phyloP scores from a whole-genome alignment of 2,329 filamentous ascomycete genomes.

The Penicillium sp. region DNA sequence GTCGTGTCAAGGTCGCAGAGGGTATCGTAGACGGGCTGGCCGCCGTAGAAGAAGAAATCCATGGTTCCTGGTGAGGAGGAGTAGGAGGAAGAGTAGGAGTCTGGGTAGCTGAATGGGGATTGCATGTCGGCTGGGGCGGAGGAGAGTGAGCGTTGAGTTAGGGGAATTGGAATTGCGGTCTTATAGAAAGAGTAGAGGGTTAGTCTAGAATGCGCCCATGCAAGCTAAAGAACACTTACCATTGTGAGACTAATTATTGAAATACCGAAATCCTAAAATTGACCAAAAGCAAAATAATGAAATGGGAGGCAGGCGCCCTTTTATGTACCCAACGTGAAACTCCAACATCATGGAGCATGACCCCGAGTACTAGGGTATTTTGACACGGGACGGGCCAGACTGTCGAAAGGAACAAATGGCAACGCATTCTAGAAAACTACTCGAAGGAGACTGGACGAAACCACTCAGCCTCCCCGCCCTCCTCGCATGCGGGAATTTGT shows the following conservation, averaged over 20 bases:
- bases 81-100: slow-evolving; percentile 18
- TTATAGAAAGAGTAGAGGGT: slow-evolving; percentile 7
- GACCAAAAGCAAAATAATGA: neutral
- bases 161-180: slow-evolving; percentile 12
- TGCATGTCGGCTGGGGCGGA: slow-evolving; percentile 15
- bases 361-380: neutral
- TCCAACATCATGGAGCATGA: slow-evolving; percentile 1
- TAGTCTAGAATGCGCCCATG: slow-evolving; percentile 7
- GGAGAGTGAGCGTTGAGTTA: neutral
- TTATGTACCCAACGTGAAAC: slow-evolving; percentile 4
- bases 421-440: slow-evolving; percentile 5
- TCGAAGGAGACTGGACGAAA: slow-evolving; percentile 4
- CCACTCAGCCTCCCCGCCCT: slow-evolving; percentile 14
- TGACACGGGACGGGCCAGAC: slow-evolving; percentile 1
- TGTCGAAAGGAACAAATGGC: neutral
- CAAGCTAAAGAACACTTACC: slow-evolving; percentile 8
- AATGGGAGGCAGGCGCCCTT: neutral
- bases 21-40: slow-evolving; percentile 16
- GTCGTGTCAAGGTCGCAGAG: slow-evolving; percentile 14
- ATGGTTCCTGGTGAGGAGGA: slow-evolving; percentile 19
- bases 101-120: slow-evolving; percentile 15
- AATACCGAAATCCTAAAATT: neutral
- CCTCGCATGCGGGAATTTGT: slow-evolving; percentile 19
- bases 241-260: slow-evolving; percentile 13
- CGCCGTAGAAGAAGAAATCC: slow-evolving; percentile 21